These are phyloP conservation scores for Backusella circina DNA, from an alignment of 192 early-diverging fungal genomes.

Conservation along the genomic window DNA sequence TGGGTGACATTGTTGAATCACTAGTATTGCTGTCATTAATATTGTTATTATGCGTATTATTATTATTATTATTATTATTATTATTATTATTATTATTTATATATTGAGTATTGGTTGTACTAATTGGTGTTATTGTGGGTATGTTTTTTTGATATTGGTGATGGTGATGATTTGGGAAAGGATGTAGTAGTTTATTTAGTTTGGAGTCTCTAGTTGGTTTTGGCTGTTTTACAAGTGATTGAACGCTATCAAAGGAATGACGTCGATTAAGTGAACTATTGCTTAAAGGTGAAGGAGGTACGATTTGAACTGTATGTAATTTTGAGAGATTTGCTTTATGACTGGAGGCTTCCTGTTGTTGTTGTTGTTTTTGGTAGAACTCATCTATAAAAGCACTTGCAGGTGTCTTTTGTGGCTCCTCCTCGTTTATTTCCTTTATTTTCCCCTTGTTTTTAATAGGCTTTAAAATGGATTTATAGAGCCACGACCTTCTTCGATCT, in stretches of 20 bases:
- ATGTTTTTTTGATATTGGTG: background rate
- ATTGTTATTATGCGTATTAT: background rate
- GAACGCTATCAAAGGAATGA: conserved; percentile 4
- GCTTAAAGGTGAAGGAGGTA: background rate
- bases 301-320: background rate
- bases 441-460: background rate
- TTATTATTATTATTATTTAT: background rate
- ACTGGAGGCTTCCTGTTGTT: background rate
- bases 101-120: background rate
- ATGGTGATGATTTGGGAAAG: background rate
- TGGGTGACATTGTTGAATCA: background rate
- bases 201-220: background rate
- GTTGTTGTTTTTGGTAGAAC: background rate
- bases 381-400: background rate
- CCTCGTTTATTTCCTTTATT: background rate
- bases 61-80: background rate
- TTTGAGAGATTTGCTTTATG: background rate
- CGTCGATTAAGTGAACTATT: background rate
- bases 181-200: background rate
- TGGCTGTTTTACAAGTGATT: background rate
- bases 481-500: background rate
- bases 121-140: background rate
- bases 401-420: background rate
- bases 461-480: conserved; percentile 1
- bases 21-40: background rate